Evolutionary conservation across 2,329 filamentous ascomycete species (phyloP), one percentile per base, ranked within the genome.

Genomic region (Leptographium lundbergii): DNA sequence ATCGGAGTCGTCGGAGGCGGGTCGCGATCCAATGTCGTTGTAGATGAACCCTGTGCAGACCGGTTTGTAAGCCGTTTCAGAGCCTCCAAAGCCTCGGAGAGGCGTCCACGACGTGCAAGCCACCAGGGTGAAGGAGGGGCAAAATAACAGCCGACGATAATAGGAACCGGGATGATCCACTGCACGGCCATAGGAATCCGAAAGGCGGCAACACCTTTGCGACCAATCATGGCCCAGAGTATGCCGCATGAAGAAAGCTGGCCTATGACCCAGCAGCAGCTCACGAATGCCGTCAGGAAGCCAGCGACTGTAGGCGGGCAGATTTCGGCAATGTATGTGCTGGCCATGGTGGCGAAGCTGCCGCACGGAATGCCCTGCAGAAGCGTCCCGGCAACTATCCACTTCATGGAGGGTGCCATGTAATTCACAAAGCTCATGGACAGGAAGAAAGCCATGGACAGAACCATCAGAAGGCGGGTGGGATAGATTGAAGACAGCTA

Each of bases 1-100:
- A 66, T 9, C 69, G 74, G 60, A 84, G 65, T 70, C 64, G 2
- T 68, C 66, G 57, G 77, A 63, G 4, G 72, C 68, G n/a, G 25
- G 13, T 7, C 11, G 10, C 3, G n/a, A 24, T 17, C 11, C 29
- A 45, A 9, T 3, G n/a, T 36, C 10, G 27, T n/a, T 7, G 22
- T 14, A 34, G 32, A 19, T 13, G 7, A 6, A 4, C 2, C n/a
- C 34, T 17, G 39, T 34, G 29, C 29, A 22, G 51, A 29, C 29
- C 2, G 7, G n/a, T 19, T 25, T 6, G 60, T 39, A 9, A 65
- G 50, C 13, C 59, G 47, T 52, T 61, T 56, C 7, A 65, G 52
- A 1, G 59, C 45, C 4, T 39, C 45, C 22, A 61, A 29, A 5
- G 63, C 62, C 3, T 56, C 61, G 17, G 53, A 22, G 11, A 50